Evolutionary conservation across 768 basidiomycete genomes (phyloP).

Genomic region (Wakefieldia striispora): DNA sequence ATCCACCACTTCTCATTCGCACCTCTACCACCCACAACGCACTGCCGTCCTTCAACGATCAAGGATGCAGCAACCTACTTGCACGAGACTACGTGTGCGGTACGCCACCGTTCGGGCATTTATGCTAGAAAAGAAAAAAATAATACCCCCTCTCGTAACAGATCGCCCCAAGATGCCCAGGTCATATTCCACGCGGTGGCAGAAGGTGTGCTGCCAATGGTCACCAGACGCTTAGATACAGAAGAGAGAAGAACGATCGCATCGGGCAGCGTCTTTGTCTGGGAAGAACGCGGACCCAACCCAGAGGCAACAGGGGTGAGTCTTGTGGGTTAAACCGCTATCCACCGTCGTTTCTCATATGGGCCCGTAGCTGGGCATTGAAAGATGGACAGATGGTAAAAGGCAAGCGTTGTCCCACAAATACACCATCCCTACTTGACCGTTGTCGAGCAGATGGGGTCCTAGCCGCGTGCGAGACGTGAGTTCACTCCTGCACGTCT

Average conservation of each 20-base stretch:
- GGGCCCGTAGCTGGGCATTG: constrained; percentile 62
- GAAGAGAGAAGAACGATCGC: constrained; percentile 69
- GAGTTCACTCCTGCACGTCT: constrained; percentile 26
- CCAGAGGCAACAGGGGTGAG: constrained; percentile 65
- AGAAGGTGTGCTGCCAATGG: constrained; percentile 57
- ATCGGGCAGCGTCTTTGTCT: constrained; percentile 78
- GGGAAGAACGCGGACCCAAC: constrained; percentile 76
- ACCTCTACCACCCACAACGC: constrained; percentile 17
- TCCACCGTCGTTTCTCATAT: constrained; percentile 8
- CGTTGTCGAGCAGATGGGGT: constrained; percentile 53
- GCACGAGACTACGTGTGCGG: constrained; percentile 56
- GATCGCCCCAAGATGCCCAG: constrained; percentile 65
- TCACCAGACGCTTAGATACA: constrained; percentile 68
- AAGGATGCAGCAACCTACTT: constrained; percentile 68
- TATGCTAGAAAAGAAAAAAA: not conserved
- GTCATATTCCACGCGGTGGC: constrained; percentile 73
- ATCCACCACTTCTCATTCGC: constrained; percentile 23
- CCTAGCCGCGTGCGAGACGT: constrained; percentile 77
- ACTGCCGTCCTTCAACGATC: constrained; percentile 10
- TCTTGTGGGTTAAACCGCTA: constrained; percentile 8
- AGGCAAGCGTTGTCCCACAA: constrained; percentile 20
- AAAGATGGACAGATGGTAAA: constrained; percentile 80
- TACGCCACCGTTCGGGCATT: constrained; percentile 9
- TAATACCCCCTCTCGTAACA: constrained; percentile 10
- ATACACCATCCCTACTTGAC: not conserved